Evolutionary conservation across 2,329 filamentous ascomycete species (phyloP).

Genomic region (Elsinoe australis): DNA sequence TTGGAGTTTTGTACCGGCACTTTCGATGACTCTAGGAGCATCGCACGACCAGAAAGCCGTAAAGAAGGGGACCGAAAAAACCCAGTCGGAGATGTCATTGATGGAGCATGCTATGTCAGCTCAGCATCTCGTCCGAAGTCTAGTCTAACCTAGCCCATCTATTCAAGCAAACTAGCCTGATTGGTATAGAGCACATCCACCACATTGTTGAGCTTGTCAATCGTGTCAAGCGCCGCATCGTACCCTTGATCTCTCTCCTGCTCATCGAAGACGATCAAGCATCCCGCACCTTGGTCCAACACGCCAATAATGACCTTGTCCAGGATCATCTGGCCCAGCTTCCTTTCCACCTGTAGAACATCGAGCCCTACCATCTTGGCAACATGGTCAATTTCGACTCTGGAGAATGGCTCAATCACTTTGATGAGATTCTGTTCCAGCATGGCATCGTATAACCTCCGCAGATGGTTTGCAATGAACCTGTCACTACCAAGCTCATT

Average conservation of each 20-base stretch:
- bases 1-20: too few species aligned
- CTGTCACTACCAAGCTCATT: constrained; percentile 89
- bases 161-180: constrained; percentile 85
- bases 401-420: constrained; percentile 97
- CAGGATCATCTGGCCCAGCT: constrained; percentile 98
- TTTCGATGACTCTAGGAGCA: too few species aligned
- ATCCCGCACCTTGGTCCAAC: constrained; percentile 92
- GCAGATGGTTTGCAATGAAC: constrained; percentile 95
- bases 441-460: constrained; percentile 95
- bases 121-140: too few species aligned
- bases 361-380: constrained; percentile 96
- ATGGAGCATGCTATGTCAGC: too few species aligned
- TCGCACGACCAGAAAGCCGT: too few species aligned
- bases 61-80: too few species aligned
- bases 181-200: constrained; percentile 97
- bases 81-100: too few species aligned
- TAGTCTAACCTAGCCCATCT: background rate
- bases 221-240: constrained; percentile 86
- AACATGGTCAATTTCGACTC: constrained; percentile 93
- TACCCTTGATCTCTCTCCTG: constrained; percentile 87
- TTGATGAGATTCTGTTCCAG: constrained; percentile 99
- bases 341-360: constrained; percentile 92
- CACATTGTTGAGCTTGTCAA: constrained; percentile 93
- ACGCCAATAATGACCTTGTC: constrained; percentile 99
- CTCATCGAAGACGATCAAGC: constrained; percentile 95